phyloP scores from a whole-genome alignment of 352 stramenopile genomes.

The Phytophthora aleatoria region DNA sequence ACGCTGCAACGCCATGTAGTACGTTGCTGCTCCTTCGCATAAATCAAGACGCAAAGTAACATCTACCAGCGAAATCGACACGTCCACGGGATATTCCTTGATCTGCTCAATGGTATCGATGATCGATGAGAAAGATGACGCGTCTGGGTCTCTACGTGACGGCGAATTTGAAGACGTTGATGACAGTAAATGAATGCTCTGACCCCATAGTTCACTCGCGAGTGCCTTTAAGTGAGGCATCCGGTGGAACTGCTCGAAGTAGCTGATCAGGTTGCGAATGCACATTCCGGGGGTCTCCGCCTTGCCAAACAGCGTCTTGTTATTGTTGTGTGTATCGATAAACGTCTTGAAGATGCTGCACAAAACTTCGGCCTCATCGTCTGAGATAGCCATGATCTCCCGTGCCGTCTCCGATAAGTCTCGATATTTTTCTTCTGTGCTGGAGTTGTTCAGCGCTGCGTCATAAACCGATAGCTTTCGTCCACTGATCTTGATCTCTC shows the following conservation, averaged over 20 bases:
- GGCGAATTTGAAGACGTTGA: constrained; percentile 32
- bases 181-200: constrained; percentile 52
- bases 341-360: constrained; percentile 59
- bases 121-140: constrained; percentile 35
- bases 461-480: constrained; percentile 67
- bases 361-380: constrained; percentile 55
- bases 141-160: constrained; percentile 10
- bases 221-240: constrained; percentile 53
- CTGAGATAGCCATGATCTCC: constrained; percentile 50
- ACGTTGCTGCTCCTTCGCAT: constrained; percentile 55
- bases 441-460: constrained; percentile 39
- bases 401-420: constrained; percentile 50
- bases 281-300: constrained; percentile 50
- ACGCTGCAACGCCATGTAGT: constrained; percentile 63
- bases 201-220: constrained; percentile 56
- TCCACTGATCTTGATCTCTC: constrained; percentile 68
- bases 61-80: constrained; percentile 70
- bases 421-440: constrained; percentile 24
- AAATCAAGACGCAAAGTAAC: constrained; percentile 71
- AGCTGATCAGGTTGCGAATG: constrained; percentile 67
- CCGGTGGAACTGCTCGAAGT: constrained; percentile 65
- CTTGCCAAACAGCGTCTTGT: constrained; percentile 54
- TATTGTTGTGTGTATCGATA: constrained; percentile 52
- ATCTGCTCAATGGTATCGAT: constrained; percentile 61
- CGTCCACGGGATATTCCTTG: constrained; percentile 69